These are phyloP conservation scores for Parietichytrium sp. DNA, from an alignment of 108 stramenopile species.

Conservation along the genomic window DNA sequence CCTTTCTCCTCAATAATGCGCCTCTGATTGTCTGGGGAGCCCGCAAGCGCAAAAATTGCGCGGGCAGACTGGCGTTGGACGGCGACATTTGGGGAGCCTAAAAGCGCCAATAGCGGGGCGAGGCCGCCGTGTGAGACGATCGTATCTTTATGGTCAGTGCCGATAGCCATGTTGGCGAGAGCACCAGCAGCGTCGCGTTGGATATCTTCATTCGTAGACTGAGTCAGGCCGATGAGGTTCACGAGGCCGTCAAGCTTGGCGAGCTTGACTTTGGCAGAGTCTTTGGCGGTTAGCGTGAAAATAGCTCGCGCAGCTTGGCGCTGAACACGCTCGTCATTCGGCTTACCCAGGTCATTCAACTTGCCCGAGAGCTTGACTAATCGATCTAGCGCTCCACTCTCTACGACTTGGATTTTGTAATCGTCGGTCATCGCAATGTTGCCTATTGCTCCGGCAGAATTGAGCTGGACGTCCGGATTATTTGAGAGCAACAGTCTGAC, in stretches of 20 bases:
- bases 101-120: background rate
- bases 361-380: too few species aligned
- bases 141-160: background rate
- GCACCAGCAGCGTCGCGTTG: slow-evolving; percentile 33
- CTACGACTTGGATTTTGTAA: background rate
- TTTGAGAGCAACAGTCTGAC: background rate
- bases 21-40: background rate
- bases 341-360: background rate
- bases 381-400: background rate
- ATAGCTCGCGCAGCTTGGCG: slow-evolving; percentile 33
- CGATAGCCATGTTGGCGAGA: slow-evolving; percentile 30
- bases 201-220: background rate
- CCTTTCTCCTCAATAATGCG: background rate
- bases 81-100: background rate
- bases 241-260: background rate
- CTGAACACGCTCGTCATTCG: background rate
- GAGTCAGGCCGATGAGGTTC: background rate
- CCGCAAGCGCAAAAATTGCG: slow-evolving; percentile 16
- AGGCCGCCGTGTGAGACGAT: background rate
- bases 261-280: slow-evolving; percentile 15
- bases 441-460: slow-evolving; percentile 13
- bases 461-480: slow-evolving; percentile 6
- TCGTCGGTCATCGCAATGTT: slow-evolving; percentile 39
- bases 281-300: slow-evolving; percentile 33
- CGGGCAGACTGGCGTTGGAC: slow-evolving; percentile 24